Evolutionary conservation across 495 filamentous ascomycete genomes (phyloP), one percentile per base, ranked within the genome.

Genomic region (Gamarada debralockiae): DNA sequence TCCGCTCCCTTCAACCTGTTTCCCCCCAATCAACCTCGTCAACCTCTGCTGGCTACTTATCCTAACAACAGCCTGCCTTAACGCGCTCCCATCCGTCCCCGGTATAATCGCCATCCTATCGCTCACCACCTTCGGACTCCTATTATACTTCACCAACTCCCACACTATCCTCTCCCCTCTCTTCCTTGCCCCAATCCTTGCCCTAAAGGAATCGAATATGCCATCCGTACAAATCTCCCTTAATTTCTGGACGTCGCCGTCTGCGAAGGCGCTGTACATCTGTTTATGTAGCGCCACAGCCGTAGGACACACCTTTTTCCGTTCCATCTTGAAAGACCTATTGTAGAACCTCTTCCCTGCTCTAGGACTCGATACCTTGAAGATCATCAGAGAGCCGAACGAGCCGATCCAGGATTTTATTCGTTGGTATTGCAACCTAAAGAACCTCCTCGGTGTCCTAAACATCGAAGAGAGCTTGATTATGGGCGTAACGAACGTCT

Each of bases 241-340:
- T 14, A 95, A 60, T 13, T 73, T 75, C 3, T 65, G 51, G 38
- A 73, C 67, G 66, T 92, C 81, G 53, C 83, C 87, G 12, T 66
- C 55, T 24, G 90, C 89, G 51, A 92, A 78, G 8, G 86, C 83
- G 50, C 75, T 76, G 59, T 87, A 86, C 83, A 95, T 87, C 55
- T 73, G 63, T 20, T 70, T 57, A 63, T 95, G 85, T 12, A 93
- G 68, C 0, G 72, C 72, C 47, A 77, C 70, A 13, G 83, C 86
- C 9, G 70, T 71, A 15, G 73, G 69, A 13, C 73, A 70, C 22
- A 75, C 67, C 29, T 65, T 48, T 25, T 66, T 57, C 12, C 68
- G 69, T 10, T 75, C 63, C 29, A 73, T 53, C 54, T 72, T 73
- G 57, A 69, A 24, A 8, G 22, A 22, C 9, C 58, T 49, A 6